Conservation (phyloP, 352 stramenopile genomes). For the Albugo candida region DNA sequence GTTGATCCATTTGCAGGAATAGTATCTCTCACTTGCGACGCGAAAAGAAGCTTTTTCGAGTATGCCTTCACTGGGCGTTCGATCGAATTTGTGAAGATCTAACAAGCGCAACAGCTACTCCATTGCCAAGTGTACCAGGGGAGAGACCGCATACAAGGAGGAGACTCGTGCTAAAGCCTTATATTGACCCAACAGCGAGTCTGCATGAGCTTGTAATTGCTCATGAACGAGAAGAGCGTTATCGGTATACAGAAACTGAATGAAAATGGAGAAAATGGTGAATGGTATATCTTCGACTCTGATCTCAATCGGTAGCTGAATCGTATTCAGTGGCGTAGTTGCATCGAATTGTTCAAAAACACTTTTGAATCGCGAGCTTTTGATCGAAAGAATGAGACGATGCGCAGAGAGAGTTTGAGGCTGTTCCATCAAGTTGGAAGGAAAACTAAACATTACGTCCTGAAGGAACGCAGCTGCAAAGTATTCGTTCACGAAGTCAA, state of each 20-base stretch:
- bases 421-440: too few relatives aligned
- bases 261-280: slow-evolving; percentile 38
- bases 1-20: too few relatives aligned
- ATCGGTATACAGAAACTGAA: slow-evolving; percentile 64
- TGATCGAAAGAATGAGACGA: slow-evolving; percentile 46
- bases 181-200: slow-evolving; percentile 29
- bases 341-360: slow-evolving; percentile 44
- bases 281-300: slow-evolving; percentile 60
- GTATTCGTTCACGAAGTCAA: too few relatives aligned
- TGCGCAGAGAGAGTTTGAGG: slow-evolving; percentile 25
- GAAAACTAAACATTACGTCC: too few relatives aligned
- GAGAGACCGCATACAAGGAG: slow-evolving; percentile 48
- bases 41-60: too few relatives aligned
- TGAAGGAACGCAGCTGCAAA: too few relatives aligned
- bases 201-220: background rate
- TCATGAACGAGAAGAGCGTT: slow-evolving; percentile 12
- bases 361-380: slow-evolving; percentile 47
- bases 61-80: too few relatives aligned
- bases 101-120: slow-evolving; percentile 8
- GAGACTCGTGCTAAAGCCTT: slow-evolving; percentile 38
- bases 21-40: too few relatives aligned
- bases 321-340: slow-evolving; percentile 35
- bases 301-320: slow-evolving; percentile 69
- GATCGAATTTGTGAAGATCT: background rate
- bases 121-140: slow-evolving; percentile 40